These are phyloP conservation scores for Sporothrix pallida DNA, from an alignment of 2,329 filamentous ascomycete genomes.

Conservation along the genomic window DNA sequence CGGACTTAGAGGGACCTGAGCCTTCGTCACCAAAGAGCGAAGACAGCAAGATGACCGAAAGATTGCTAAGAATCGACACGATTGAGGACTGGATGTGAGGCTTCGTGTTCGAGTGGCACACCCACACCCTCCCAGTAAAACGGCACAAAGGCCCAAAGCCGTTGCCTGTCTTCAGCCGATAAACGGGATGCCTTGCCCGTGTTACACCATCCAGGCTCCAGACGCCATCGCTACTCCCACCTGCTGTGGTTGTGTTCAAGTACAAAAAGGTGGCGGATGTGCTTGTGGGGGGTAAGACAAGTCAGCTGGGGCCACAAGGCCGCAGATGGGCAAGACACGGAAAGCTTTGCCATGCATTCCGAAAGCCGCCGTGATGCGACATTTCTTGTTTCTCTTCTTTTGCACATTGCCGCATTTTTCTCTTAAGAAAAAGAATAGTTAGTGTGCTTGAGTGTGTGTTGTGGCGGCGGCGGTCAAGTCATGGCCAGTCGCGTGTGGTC, in stretches of 20 bases:
- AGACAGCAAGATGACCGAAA: neutral
- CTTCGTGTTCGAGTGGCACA: constrained; percentile 1
- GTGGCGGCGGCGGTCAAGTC: neutral
- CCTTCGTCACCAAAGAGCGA: neutral
- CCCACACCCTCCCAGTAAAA: neutral
- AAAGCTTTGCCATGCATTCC: neutral
- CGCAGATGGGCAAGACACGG: neutral
- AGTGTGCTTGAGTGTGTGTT: neutral
- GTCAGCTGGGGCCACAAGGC: neutral
- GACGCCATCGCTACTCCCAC: neutral
- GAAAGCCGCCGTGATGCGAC: constrained; percentile 7
- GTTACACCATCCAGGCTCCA: constrained; percentile 24
- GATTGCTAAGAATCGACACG: neutral
- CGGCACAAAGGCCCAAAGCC: neutral
- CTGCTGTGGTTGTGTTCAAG: neutral
- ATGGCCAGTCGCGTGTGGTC: neutral
- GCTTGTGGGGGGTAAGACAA: constrained; percentile 3
- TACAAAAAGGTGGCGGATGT: too few relatives aligned
- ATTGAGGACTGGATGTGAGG: neutral
- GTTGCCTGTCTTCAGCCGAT: constrained; percentile 19
- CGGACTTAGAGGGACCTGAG: neutral
- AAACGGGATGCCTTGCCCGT: constrained; percentile 23
- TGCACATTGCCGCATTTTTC: neutral
- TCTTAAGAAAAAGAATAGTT: neutral
- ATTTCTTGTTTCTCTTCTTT: neutral